Conservation (phyloP, 495 filamentous ascomycete genomes). For the Trichodelitschia bisporula region DNA sequence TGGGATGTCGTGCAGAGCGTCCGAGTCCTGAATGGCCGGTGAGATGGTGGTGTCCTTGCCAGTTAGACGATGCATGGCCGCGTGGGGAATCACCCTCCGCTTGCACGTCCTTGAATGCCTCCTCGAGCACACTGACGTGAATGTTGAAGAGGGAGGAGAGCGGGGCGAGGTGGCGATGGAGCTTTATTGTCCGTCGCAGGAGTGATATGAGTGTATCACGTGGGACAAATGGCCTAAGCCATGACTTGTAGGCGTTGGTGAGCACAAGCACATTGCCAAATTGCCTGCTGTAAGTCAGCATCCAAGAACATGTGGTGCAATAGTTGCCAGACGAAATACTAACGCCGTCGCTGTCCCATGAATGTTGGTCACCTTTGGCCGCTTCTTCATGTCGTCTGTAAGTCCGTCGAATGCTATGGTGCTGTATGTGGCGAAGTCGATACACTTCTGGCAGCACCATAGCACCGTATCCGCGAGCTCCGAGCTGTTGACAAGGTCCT, state of each 20-base stretch:
- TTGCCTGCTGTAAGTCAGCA: constrained; percentile 34
- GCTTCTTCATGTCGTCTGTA: constrained; percentile 22
- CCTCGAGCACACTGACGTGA: constrained; percentile 37
- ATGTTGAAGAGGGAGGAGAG: constrained; percentile 40
- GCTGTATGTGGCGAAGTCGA: constrained; percentile 58
- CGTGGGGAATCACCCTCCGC: no score
- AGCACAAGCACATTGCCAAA: constrained; percentile 88
- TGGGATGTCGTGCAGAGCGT: no score
- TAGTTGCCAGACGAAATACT: constrained; percentile 16
- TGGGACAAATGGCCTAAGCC: constrained; percentile 26
- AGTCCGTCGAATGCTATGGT: constrained; percentile 66
- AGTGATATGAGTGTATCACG: constrained; percentile 24
- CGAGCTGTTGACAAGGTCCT: neutral
- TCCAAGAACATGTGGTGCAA: neutral
- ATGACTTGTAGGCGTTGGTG: constrained; percentile 45
- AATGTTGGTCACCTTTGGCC: constrained; percentile 76
- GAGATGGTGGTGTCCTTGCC: no score
- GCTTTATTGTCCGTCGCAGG: constrained; percentile 39
- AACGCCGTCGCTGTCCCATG: constrained; percentile 95
- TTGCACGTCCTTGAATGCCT: neutral
- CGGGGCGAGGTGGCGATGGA: constrained; percentile 34
- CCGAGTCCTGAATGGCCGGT: no score
- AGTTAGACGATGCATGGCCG: no score
- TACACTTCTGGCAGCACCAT: constrained; percentile 20
- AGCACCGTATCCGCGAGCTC: constrained; percentile 16